phyloP scores from a whole-genome alignment of 805 yeast species.

The Metschnikowia vanudenii region DNA sequence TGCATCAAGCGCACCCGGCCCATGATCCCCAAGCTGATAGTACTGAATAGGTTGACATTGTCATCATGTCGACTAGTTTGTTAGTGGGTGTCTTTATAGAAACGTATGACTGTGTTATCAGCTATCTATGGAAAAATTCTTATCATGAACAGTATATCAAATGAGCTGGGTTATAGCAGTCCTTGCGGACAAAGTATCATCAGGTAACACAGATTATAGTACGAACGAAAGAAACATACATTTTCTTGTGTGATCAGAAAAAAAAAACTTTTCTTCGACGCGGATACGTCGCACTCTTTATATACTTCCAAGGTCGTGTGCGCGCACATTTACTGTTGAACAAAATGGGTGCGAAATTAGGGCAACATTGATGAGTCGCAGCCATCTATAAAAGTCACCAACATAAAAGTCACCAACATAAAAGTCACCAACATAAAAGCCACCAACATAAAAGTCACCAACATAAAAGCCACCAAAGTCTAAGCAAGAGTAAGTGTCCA shows the following conservation, averaged over 20 bases:
- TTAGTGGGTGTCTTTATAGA: conserved; percentile 1
- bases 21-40: too few relatives aligned
- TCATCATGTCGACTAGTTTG: neutral
- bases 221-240: conserved; percentile 14
- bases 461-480: too few relatives aligned
- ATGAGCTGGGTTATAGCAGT: conserved; percentile 26
- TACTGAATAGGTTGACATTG: too few relatives aligned
- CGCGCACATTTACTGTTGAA: conserved; percentile 1
- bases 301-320: conserved; percentile 10
- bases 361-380: neutral
- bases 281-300: conserved; percentile 4
- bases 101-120: conserved; percentile 13
- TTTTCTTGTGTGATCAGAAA: conserved; percentile 1
- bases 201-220: conserved; percentile 16
- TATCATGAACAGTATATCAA: conserved; percentile 25
- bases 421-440: too few relatives aligned
- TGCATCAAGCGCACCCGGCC: too few relatives aligned
- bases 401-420: too few relatives aligned
- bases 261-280: neutral
- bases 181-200: conserved; percentile 23
- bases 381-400: too few relatives aligned
- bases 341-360: neutral
- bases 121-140: conserved; percentile 20
- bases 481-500: too few relatives aligned
- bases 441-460: too few relatives aligned